Evolutionary conservation across 2,329 filamentous ascomycete genomes (phyloP), one percentile per base, ranked within the genome.

Genomic region (Esteya vermicola): DNA sequence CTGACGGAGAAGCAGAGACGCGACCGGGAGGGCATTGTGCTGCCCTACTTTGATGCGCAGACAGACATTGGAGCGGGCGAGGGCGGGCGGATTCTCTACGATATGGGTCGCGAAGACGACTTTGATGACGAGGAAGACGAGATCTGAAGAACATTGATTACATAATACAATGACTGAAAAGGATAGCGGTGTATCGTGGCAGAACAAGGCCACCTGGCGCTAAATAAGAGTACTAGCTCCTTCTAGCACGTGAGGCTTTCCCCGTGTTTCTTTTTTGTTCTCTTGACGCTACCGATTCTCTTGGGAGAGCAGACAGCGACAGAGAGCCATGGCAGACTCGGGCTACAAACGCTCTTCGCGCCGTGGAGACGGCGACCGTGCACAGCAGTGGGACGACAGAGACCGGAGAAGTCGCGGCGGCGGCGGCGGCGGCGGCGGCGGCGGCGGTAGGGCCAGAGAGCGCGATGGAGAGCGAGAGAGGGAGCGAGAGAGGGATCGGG

Each of bases 1-100:
- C 63, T 98, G 43, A 96, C 89, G 16, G 89, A 94, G 43, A 86
- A 91, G 63, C 91, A 98, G 63, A 73, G 82, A 50, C 69, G 71
- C 47, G 89, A 93, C 38, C 67, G 91, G 21, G 89, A 95, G 52
- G 84, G 82, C 0, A 84, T 98, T 9, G 83, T 96, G 31, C 57
- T 96, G 57, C 91, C 91, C 14, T 96, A 98, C 57, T 95, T 93
- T 59, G 91, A 98, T 64, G 91, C 91, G 20, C 91, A 98, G 68
- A 84, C 77, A 39, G 81, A 80, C 36, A 71, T 77, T 38, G 80
- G 78, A 1, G 71, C 75, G 1, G 88, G 88, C 0, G 85, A 93
- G 52, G 89, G 91, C 5, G 91, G 91, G 0, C 72, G 89, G 45
- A 98, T 98, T 48, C 55, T 98, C 52, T 98, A 98, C 57, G 89